These are phyloP conservation scores for Lactifluus subvellereus DNA, from an alignment of 768 basidiomycete species.

Conservation along the genomic window DNA sequence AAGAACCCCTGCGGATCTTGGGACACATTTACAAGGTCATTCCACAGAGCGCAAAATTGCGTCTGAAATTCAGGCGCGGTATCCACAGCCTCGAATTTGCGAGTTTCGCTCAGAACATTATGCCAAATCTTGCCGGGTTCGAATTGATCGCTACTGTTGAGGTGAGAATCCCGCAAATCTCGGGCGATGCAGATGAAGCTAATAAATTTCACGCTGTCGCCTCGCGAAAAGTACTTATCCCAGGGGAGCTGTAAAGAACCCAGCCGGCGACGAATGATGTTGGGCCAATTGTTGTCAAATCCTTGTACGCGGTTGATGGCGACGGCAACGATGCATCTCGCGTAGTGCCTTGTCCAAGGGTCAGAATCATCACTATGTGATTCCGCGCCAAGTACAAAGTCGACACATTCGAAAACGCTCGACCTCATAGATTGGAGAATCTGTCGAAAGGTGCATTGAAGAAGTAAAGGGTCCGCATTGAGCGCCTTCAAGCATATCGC, in stretches of 20 bases:
- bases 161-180: background rate
- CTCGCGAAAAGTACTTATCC: background rate
- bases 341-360: background rate
- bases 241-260: background rate
- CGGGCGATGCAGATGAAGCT: slow-evolving; percentile 1
- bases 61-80: background rate
- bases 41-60: slow-evolving; percentile 11
- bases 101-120: background rate
- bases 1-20: background rate
- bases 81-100: background rate
- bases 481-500: background rate
- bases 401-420: background rate
- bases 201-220: background rate
- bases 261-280: background rate
- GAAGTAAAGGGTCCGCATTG: background rate
- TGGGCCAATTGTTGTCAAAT: background rate
- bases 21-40: background rate
- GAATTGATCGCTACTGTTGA: background rate
- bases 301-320: background rate
- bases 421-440: background rate
- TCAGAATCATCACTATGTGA: background rate
- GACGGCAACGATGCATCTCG: slow-evolving; percentile 10
- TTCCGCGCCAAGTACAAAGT: slow-evolving; percentile 5
- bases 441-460: no score
- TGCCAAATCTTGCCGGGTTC: background rate